Base-by-base conservation (phyloP, 257 asterid genomes). In the Leonotis leonurus region DNA sequence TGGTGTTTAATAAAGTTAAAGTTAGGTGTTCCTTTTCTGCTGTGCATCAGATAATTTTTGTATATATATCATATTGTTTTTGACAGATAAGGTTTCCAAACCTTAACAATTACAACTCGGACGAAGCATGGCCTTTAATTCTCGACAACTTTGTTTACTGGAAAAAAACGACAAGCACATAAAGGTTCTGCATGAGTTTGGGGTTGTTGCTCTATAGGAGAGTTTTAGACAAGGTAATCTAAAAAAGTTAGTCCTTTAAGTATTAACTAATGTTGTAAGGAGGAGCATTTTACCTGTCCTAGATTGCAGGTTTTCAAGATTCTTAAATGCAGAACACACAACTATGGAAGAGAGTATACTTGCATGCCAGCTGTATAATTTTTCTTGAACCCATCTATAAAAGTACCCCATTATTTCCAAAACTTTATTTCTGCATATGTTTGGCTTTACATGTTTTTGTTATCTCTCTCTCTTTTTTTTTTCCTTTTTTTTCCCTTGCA, bases 111-210 rank as follows among this genome's bases (percentile, higher is more conserved):
- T 86, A 89, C 39, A 87, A 86, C 72, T 61, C 85, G 1, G 49
- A 76, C 41, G 84, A 77, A 65, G 95, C 95, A 9, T 89, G 97
- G 92, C 91, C 95, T 32, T 67, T 86, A 70, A 65, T 89, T 70
- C 82, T 89, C 30, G 95, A 89, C 64, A 89, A 86, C 64, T 89
- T 84, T 60, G 97, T 84, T 39, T 95, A 82, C 2, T 86, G 94
- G 87, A 45, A 77, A 76, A 89, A 75, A 60, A n/a, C 75, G 44
- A 22, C 74, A 71, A 33, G 56, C 39, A 30, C 18, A 41, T 50
- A 60, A 11, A 18, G 43, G 43, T 21, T 26, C 11, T 35, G 54
- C 69, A 49, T 62, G 32, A 68, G 35, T 16, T 48, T 32, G 45
- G 40, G 49, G n/a, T 4, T 43, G 41, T n/a, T 41, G 60, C 71